Conservation (phyloP, 2,329 filamentous ascomycete species). For the Drechslera avenae region DNA sequence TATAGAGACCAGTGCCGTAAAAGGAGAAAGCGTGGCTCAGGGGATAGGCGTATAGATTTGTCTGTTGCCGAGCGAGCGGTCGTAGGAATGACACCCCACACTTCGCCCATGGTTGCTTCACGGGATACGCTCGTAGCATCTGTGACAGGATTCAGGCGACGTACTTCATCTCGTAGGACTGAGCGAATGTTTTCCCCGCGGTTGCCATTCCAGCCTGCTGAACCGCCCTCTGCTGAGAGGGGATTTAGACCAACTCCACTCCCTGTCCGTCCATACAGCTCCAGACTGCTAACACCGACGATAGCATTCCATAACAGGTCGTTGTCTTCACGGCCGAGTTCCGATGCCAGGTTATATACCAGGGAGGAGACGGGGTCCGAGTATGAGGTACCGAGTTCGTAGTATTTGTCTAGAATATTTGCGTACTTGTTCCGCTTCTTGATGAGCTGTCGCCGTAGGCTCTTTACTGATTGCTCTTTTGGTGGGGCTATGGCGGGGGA, state of each 20-base stretch:
- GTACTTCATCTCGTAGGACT: constrained; percentile 88
- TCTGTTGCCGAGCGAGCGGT: constrained; percentile 88
- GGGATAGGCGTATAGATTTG: constrained; percentile 87
- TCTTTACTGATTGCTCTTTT: constrained; percentile 70
- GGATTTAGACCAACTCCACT: constrained; percentile 73
- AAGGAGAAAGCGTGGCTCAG: constrained; percentile 89
- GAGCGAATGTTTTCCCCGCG: constrained; percentile 84
- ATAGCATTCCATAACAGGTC: constrained; percentile 94
- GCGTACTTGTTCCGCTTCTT: constrained; percentile 80
- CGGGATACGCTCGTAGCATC: constrained; percentile 63
- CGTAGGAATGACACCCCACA: constrained; percentile 83
- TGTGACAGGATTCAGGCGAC: constrained; percentile 81
- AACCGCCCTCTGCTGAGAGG: constrained; percentile 58
- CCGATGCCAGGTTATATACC: constrained; percentile 91
- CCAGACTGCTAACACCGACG: constrained; percentile 91
- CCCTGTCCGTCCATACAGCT: constrained; percentile 85
- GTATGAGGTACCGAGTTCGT: constrained; percentile 84
- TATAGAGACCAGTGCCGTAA: constrained; percentile 97
- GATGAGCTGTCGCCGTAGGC: constrained; percentile 73
- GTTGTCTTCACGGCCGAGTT: constrained; percentile 94
- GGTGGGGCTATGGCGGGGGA: constrained; percentile 47
- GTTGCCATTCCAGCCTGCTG: constrained; percentile 77
- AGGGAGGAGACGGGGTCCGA: constrained; percentile 94
- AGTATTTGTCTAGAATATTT: constrained; percentile 76
- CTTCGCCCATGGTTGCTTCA: constrained; percentile 67